These are phyloP conservation scores for Volvariella volvacea DNA, from an alignment of 1,284 basidiomycete species.

Conservation along the genomic window DNA sequence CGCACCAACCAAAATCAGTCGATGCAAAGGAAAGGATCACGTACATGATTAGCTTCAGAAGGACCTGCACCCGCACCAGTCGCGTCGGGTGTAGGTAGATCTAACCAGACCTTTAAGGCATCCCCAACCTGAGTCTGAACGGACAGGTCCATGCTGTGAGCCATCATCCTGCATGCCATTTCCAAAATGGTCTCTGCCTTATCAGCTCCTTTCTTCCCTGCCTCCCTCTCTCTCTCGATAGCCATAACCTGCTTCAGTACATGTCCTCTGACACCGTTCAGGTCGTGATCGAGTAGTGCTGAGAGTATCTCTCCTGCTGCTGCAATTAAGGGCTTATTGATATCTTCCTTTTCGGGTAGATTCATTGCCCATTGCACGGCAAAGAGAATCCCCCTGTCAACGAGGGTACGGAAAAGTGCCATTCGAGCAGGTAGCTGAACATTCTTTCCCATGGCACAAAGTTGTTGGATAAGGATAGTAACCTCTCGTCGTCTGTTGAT, in stretches of 20 bases:
- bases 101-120: slow-evolving; percentile 80
- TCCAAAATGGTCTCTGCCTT: slow-evolving; percentile 71
- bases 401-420: slow-evolving; percentile 82
- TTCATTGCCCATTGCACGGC: slow-evolving; percentile 89
- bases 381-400: slow-evolving; percentile 85
- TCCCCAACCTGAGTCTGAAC: slow-evolving; percentile 91
- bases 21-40: no score
- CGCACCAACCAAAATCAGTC: no score
- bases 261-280: slow-evolving; percentile 81
- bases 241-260: slow-evolving; percentile 75
- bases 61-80: slow-evolving; percentile 25
- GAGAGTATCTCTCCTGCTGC: slow-evolving; percentile 87
- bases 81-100: slow-evolving; percentile 45
- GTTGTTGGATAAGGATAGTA: slow-evolving; percentile 85
- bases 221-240: slow-evolving; percentile 52
- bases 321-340: slow-evolving; percentile 54
- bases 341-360: slow-evolving; percentile 40
- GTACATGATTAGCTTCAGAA: no score
- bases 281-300: slow-evolving; percentile 87
- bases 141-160: slow-evolving; percentile 76
- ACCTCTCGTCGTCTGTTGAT: slow-evolving; percentile 61
- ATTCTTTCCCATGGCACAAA: slow-evolving; percentile 95
- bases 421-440: slow-evolving; percentile 87
- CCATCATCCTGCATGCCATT: slow-evolving; percentile 73
- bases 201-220: slow-evolving; percentile 47